A percentile compares a stretch with the other conserved stretches of the same genome.
Evolutionary conservation across 2,329 filamentous ascomycete species (phyloP).

Genomic region (Penicillium sp.): DNA sequence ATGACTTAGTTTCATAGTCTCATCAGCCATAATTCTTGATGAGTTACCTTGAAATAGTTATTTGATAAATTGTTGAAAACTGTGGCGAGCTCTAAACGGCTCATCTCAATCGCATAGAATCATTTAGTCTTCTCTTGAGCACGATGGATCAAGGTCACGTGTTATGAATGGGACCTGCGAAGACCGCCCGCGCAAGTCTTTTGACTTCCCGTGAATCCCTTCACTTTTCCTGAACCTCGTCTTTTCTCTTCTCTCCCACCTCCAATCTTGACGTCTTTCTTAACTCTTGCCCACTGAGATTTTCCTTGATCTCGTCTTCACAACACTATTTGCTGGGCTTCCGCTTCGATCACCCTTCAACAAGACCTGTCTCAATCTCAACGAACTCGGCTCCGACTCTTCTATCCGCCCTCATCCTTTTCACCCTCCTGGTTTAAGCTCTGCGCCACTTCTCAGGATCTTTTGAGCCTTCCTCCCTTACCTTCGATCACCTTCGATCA

Average conservation of each 20-base stretch:
- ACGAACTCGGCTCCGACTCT: background rate
- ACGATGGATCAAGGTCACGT: constrained; percentile 12
- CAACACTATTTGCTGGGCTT: constrained; percentile 8
- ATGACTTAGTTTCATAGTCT: background rate
- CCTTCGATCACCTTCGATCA: background rate
- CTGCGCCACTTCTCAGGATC: background rate
- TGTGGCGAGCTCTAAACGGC: background rate
- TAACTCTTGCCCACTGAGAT: background rate
- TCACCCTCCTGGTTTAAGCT: background rate
- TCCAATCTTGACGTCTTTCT: constrained; percentile 4
- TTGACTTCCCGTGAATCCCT: constrained; percentile 15
- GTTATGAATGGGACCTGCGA: constrained; percentile 8
- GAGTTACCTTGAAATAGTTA: background rate
- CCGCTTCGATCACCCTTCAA: constrained; percentile 7
- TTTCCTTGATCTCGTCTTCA: constrained; percentile 7
- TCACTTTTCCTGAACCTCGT: constrained; percentile 11
- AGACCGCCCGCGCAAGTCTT: constrained; percentile 20
- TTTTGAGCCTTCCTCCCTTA: background rate
- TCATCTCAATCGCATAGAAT: background rate
- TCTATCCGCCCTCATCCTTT: background rate
- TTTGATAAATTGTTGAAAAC: no score
- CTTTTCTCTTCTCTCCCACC: background rate
- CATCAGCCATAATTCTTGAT: background rate
- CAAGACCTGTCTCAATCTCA: constrained; percentile 10
- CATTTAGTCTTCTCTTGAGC: background rate